These are phyloP conservation scores for Alternaria arborescens DNA, from an alignment of 2,329 filamentous ascomycete species.

Conservation along the genomic window DNA sequence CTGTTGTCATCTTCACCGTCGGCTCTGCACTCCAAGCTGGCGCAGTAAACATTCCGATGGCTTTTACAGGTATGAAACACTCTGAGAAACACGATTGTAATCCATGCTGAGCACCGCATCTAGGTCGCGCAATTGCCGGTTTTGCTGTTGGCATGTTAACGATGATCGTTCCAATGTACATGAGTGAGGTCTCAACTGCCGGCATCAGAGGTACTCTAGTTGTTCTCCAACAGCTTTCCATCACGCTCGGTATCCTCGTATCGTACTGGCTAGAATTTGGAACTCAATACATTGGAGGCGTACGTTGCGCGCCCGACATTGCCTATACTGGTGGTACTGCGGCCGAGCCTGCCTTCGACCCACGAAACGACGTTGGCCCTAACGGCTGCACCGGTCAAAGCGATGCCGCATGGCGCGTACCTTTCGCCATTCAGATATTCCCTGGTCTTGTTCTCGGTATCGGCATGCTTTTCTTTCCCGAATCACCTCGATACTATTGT, in stretches of 20 bases:
- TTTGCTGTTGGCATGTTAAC: conserved; percentile 34
- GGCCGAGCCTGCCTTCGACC: conserved; percentile 51
- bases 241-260: conserved; percentile 31
- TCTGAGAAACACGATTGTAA: accelerated
- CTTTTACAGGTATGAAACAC: conserved; percentile 21
- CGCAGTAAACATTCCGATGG: conserved; percentile 28
- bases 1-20: conserved; percentile 30
- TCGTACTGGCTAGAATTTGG: conserved; percentile 34
- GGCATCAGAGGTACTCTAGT: conserved; percentile 32
- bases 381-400: conserved; percentile 48
- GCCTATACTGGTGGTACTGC: conserved; percentile 57
- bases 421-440: conserved; percentile 78
- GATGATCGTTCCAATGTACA: conserved; percentile 36
- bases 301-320: conserved; percentile 58
- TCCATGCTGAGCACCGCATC: neutral
- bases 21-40: conserved; percentile 31
- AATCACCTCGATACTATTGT: conserved; percentile 40
- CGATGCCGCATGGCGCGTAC: conserved; percentile 65
- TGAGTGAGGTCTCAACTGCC: conserved; percentile 32
- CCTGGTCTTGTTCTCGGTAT: conserved; percentile 78
- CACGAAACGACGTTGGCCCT: conserved; percentile 26
- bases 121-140: conserved; percentile 31
- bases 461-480: conserved; percentile 59
- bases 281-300: conserved; percentile 32
- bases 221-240: conserved; percentile 31